Base-by-base conservation (phyloP, 768 basidiomycete genomes). In the Boletus pseudopeckii region DNA sequence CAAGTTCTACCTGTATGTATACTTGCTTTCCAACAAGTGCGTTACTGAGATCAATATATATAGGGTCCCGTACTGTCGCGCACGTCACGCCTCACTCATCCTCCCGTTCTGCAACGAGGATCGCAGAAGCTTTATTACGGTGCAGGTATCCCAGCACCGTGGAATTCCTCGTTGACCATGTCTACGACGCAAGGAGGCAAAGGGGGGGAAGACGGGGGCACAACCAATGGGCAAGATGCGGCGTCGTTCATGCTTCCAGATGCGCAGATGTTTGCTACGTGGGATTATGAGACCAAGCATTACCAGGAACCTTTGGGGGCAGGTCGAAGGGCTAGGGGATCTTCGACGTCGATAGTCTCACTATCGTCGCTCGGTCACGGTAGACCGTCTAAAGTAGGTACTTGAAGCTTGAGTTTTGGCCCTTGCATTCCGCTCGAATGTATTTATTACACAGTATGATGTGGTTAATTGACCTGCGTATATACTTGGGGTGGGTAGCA, bases 1-100 rank as follows among this genome's bases (percentile, higher is more conserved):
- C 75, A 78, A 56, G 79, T 86, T 10, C 80, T 92, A 45, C 81
- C 86, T 34, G 88, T 90, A 65, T 56, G 85, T 75, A 52, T 33
- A 24, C 45, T 38, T 26, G 20, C 10, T 42, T 26, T 30, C 9
- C 4, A 7, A 3, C 24, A 0, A 2, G 5, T 0, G 7, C 14
- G 22, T n/a, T 34, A 14, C 49, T 65, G 48, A 64, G 26, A 45
- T 11, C 0, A 18, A 30, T 34, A 18, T n/a, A 18, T n/a, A 55
- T 63, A 86, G 81, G 76, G 80, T 17, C 62, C 82, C 13, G 79
- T 88, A 36, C 66, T 81, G 43, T 69, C 76, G 10, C 81, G 89
- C 18, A 82, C 84, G 11, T 83, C 79, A 9, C 80, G 84, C 5
- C 74, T 92, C 15, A 69, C 75, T 0, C 86, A 89, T 60, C 89